phyloP scores from a whole-genome alignment of 2,329 filamentous ascomycete genomes.

The Ophiognomonia clavigignenti-juglandacearum region DNA sequence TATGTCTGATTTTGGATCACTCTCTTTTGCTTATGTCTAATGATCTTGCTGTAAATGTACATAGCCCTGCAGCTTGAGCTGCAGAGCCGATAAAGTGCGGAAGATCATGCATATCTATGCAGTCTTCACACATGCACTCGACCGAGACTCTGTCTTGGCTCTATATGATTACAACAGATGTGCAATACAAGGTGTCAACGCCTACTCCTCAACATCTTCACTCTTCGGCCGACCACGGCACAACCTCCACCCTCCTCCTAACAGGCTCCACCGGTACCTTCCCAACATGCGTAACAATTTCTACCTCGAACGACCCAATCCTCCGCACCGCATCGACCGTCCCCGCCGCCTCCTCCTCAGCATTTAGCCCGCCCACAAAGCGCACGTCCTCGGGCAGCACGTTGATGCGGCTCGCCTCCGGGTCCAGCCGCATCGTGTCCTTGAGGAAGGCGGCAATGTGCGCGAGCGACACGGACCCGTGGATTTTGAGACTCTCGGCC shows the following conservation, averaged over 20 bases:
- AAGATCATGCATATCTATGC: too few species aligned
- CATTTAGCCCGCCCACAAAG: too few species aligned
- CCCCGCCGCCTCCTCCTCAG: conserved; percentile 23
- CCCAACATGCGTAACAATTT: conserved; percentile 26
- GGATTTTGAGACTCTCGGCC: conserved; percentile 27
- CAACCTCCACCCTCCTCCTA: conserved; percentile 28
- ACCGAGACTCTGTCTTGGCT: too few species aligned
- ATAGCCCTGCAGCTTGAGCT: too few species aligned
- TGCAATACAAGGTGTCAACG: too few species aligned
- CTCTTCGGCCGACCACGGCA: conserved; percentile 23
- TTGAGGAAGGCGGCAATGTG: conserved; percentile 32
- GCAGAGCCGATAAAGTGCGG: too few species aligned
- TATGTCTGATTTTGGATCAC: not conserved
- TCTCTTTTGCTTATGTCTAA: too few species aligned
- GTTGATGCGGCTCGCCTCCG: conserved; percentile 28
- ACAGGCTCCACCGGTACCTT: conserved; percentile 25
- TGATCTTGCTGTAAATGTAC: too few species aligned
- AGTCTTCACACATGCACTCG: too few species aligned
- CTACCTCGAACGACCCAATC: conserved; percentile 35
- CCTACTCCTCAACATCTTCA: too few species aligned
- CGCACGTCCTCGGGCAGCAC: conserved; percentile 31
- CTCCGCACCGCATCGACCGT: conserved; percentile 34
- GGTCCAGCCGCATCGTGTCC: conserved; percentile 27
- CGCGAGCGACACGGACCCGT: conserved; percentile 35
- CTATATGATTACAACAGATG: too few species aligned